Evolutionary conservation across 495 filamentous ascomycete species (phyloP), one percentile per base, ranked within the genome.

Genomic region (Tuber umbilicatum): DNA sequence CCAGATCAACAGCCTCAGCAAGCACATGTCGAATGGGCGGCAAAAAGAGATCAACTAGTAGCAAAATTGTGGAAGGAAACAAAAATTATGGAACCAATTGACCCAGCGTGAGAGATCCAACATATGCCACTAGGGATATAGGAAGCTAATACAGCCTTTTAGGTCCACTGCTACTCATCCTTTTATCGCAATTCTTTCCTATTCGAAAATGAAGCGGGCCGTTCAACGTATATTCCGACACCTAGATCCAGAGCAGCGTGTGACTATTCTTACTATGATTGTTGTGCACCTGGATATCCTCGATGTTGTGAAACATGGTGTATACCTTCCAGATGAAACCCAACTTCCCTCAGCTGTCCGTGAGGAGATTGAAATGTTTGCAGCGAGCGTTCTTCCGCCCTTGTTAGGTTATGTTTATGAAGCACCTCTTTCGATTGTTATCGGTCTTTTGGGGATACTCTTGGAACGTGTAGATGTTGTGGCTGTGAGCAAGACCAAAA

Each of bases 121-220:
- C 47, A 70, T 43, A 17, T 21, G 73, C 21, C 23, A 67, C 31
- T 21, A 31, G 41, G 40, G 79, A 55, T 35, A 41, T 35, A 60
- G 69, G 10, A 38, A 37, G 23, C n/a, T 84, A 84, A 70, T 82
- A 35, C 70, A 21, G 12, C 7, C 21, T 19, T 38, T 40, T 68
- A 78, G 70, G 38, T 81, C 88, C 19, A 88, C 89, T 19, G 86
- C 86, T 7, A 88, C 93, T 2, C 96, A 99, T 82, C 95, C 95
- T 1, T 99, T 99, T 86, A 97, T 99, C 79, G 92, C 93, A 42
- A 93, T 99, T 81, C 88, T 99, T 21, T 94, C 94, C 9, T 97
- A 94, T 82, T 89, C 88, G 70, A 99, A 99, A 85, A 96, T 95
- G 80, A 99, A 97, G 86, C 96, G 95, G 83, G 92, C 92, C 1